Base-by-base conservation (phyloP, 495 filamentous ascomycete species). In the Chaetomium tenue region DNA sequence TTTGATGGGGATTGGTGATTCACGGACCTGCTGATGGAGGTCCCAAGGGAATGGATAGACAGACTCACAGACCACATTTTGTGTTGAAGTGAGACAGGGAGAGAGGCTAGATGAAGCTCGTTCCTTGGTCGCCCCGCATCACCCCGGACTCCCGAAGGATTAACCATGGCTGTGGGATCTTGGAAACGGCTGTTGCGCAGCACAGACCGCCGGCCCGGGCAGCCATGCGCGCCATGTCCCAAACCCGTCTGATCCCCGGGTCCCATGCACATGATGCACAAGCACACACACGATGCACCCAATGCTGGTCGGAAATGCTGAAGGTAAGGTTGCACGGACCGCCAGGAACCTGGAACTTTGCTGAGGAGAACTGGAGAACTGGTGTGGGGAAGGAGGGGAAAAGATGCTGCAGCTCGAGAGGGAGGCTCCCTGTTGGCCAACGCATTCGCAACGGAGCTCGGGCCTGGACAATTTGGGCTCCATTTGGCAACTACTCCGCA, bases 151-250 rank as follows among this genome's bases (percentile, higher is more conserved):
- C 44, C 44, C 16, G n/a, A 47, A 4, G 3, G 4, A 20, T 50
- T 6, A 50, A 6, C 46, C 46, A n/a, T 50, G 46, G 46, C n/a
- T 3, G 18, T 15, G 46, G 46, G 33, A 9, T 12, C 33, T 37
- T 37, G 33, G 16, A 23, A 23, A 2, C 2, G 46, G 46, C 46
- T 50, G 20, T 20, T 50, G 46, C 46, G 18, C 46, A 20, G 46
- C 46, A 50, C 46, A 50, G 46, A 50, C 46, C 46, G 46, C 16
- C 46, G 46, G 46, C 46, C 46, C 46, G 46, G n/a, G 46, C 16
- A 50, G n/a, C 46, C 46, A 22, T 50, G 46, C 46, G 18, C 18
- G 46, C 18, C 46, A 18, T 50, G 46, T 23, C 20, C 46, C 46
- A 50, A 50, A 20, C 20, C 20, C n/a, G 46, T 50, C 1, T 50